These are phyloP conservation scores for Leccinum variabile DNA, from an alignment of 1,284 basidiomycete genomes.

Conservation along the genomic window DNA sequence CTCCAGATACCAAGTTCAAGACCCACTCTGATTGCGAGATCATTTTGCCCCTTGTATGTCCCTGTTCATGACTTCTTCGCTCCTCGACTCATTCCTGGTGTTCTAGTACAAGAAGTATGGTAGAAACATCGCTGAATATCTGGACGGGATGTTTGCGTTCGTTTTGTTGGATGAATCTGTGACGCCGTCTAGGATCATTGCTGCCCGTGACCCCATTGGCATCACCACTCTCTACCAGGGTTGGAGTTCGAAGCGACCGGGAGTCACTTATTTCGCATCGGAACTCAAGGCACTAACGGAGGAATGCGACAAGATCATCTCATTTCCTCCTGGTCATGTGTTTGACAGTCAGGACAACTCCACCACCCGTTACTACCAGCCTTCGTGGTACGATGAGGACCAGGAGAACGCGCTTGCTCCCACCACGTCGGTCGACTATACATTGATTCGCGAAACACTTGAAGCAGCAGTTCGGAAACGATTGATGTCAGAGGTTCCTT, in stretches of 20 bases:
- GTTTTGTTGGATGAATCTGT: conserved; percentile 93
- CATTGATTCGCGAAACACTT: conserved; percentile 74
- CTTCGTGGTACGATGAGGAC: conserved; percentile 85
- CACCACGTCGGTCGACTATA: conserved; percentile 69
- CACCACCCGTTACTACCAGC: conserved; percentile 81
- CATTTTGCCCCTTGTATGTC: conserved; percentile 84
- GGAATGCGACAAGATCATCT: conserved; percentile 93
- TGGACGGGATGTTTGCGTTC: conserved; percentile 99
- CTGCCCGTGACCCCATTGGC: conserved; percentile 96
- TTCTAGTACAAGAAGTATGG: conserved; percentile 82
- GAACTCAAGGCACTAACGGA: conserved; percentile 93
- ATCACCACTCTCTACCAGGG: conserved; percentile 99
- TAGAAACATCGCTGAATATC: conserved; percentile 71
- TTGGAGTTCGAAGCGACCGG: conserved; percentile 83
- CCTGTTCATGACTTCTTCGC: not conserved
- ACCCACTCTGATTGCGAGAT: conserved; percentile 99
- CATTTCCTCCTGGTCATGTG: conserved; percentile 97
- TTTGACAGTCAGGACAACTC: conserved; percentile 82
- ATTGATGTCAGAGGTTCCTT: conserved; percentile 96
- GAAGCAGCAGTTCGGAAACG: conserved; percentile 95
- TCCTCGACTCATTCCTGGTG: conserved; percentile 5
- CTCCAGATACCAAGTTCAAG: conserved; percentile 79
- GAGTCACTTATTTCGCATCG: conserved; percentile 89
- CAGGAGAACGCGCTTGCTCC: conserved; percentile 60
- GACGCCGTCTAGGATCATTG: conserved; percentile 87